Evolutionary conservation across 768 basidiomycete species (phyloP).

Genomic region (Tremella fuciformis): DNA sequence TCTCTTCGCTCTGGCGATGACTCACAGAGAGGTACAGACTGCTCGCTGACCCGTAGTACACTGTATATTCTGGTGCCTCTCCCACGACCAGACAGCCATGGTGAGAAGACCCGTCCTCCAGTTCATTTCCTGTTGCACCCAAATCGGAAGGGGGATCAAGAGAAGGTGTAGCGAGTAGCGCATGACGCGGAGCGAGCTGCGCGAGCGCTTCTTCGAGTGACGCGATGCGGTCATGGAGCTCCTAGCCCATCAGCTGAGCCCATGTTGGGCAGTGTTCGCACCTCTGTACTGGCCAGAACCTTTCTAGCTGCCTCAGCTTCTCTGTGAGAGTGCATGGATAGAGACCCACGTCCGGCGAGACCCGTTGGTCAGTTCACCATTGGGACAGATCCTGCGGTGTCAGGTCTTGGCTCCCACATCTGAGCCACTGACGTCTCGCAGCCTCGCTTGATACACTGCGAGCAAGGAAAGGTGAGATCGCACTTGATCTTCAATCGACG

Average conservation of each 20-base stretch:
- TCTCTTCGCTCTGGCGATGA: slow-evolving; percentile 2
- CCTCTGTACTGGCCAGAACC: slow-evolving; percentile 14
- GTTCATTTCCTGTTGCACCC: background rate
- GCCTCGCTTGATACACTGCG: slow-evolving; percentile 8
- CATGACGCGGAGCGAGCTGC: background rate
- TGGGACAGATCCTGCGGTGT: too few species aligned
- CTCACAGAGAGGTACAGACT: slow-evolving; percentile 25
- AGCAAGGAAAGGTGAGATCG: slow-evolving; percentile 9
- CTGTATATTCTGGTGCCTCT: slow-evolving; percentile 5
- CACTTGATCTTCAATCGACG: slow-evolving; percentile 15
- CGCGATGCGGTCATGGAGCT: slow-evolving; percentile 11
- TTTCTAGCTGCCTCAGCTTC: background rate
- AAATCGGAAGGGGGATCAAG: background rate
- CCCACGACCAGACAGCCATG: too few species aligned
- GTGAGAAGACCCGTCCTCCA: slow-evolving; percentile 12
- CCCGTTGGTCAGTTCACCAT: too few species aligned
- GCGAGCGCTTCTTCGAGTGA: slow-evolving; percentile 10
- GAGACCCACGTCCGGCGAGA: too few species aligned
- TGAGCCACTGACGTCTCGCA: background rate
- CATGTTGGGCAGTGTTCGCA: background rate
- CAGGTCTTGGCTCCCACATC: too few species aligned
- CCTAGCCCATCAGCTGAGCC: background rate
- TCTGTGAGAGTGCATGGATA: too few species aligned
- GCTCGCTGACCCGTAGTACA: slow-evolving; percentile 27
- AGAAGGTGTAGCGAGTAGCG: background rate